Percentiles rank a stretch among this genome's conserved stretches.
Conservation (phyloP, 352 stramenopile species). For the Bremia lactucae region DNA sequence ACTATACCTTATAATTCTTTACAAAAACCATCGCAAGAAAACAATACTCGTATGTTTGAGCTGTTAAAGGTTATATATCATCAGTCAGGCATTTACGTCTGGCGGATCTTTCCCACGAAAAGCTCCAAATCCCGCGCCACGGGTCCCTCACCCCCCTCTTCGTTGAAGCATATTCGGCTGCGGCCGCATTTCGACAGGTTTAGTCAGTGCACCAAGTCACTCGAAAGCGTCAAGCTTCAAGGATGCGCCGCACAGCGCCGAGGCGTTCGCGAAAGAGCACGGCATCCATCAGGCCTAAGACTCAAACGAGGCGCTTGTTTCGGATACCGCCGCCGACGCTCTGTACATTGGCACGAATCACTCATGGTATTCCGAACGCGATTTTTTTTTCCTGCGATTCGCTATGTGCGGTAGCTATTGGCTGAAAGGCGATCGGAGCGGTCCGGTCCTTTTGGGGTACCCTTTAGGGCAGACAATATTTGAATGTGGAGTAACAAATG, state of each 20-base stretch:
- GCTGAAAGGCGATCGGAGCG: constrained; percentile 41
- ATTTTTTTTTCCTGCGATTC: constrained; percentile 69
- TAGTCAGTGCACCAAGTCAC: constrained; percentile 30
- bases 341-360: constrained; percentile 91
- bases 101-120: too few species aligned
- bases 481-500: constrained; percentile 58
- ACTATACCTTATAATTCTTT: too few species aligned
- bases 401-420: constrained; percentile 51
- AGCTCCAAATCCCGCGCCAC: too few species aligned
- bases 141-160: constrained; percentile 7
- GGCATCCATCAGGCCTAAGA: constrained; percentile 40
- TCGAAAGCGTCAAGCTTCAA: constrained; percentile 21
- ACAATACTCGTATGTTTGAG: too few species aligned
- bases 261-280: constrained; percentile 33
- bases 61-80: too few species aligned
- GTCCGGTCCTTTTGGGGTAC: constrained; percentile 63
- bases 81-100: too few species aligned
- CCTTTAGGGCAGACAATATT: constrained; percentile 30
- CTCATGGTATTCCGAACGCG: constrained; percentile 67
- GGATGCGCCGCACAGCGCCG: constrained; percentile 40
- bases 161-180: constrained; percentile 67
- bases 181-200: constrained; percentile 55
- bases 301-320: constrained; percentile 76
- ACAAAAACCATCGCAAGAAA: too few species aligned
- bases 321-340: constrained; percentile 76